Evolutionary conservation across 495 filamentous ascomycete species (phyloP), one percentile per base, ranked within the genome.

Genomic region (Aspergillus baeticus): DNA sequence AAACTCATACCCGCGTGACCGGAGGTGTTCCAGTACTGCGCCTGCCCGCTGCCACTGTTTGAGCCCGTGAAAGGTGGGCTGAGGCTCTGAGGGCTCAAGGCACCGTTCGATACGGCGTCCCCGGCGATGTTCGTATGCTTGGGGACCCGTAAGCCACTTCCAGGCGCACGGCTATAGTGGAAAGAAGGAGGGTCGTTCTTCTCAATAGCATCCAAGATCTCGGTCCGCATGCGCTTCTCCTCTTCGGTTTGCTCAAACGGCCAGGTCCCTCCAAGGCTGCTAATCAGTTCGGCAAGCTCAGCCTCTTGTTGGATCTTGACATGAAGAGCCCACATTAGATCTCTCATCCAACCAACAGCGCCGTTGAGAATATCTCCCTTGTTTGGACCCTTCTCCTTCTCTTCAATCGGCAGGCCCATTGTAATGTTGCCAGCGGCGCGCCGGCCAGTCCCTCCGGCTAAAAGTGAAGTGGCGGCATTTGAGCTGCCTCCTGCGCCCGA

Each of bases 281-380:
- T 69, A 55, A 98, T 83, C 42, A 85, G 72, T 48, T 92, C 86
- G 41, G 84, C 81, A 37, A 97, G 81, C 60, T 96, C 87, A 17
- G 91, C 84, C 67, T 96, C 88, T 65, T 96, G 91, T 63, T 93
- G 85, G 46, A 93, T 77, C 70, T 96, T 96, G 57, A 87, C 74
- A 61, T 95, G 83, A 36, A 96, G 75, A 68, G 92, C 82, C 94
- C 94, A 98, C 94, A 98, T 98, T 39, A 98, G 77, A 72, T 98
- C 94, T 42, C 93, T 86, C 57, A 88, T 96, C 94, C 94, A 98
- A 70, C 89, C 88, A 44, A 98, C 94, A 14, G 94, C 89, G 26
- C 94, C 94, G 67, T 98, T 98, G 51, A 98, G 85, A 50, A 98
- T 98, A 65, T 98, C 94, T 38, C 94, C 94, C 73, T 98, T 98